These are phyloP conservation scores for Sporothrix brunneoviolacea DNA, from an alignment of 2,329 filamentous ascomycete genomes.

Conservation along the genomic window DNA sequence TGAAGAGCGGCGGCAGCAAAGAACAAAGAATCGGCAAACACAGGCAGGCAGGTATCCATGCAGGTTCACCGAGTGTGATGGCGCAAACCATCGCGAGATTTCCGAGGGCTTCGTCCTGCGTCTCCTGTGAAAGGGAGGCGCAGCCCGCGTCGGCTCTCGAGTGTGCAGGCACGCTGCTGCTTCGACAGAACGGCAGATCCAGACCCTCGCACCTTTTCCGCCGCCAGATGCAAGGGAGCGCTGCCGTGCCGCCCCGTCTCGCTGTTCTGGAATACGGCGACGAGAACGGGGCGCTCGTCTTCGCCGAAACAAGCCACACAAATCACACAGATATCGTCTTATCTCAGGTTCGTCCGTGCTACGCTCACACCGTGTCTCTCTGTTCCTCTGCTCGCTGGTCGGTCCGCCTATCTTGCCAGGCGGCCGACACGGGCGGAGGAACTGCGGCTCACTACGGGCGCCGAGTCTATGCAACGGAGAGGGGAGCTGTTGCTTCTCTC, in stretches of 20 bases:
- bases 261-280: constrained; percentile 1
- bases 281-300: neutral
- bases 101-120: neutral
- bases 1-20: constrained; percentile 9
- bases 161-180: neutral
- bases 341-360: constrained; percentile 17
- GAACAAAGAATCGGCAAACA: neutral
- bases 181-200: neutral
- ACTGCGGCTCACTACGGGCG: constrained; percentile 80
- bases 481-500: neutral
- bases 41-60: constrained; percentile 6
- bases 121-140: constrained; percentile 8
- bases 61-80: neutral
- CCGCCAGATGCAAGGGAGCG: too few relatives aligned
- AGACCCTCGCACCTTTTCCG: neutral
- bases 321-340: neutral
- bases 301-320: neutral
- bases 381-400: constrained; percentile 1
- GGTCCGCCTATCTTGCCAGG: neutral
- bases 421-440: constrained; percentile 7
- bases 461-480: constrained; percentile 47
- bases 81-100: neutral
- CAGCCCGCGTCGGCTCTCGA: neutral
- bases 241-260: too few relatives aligned
- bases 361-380: constrained; percentile 14